Conservation (phyloP, 2,329 filamentous ascomycete species). For the Knoxdaviesia capensis region DNA sequence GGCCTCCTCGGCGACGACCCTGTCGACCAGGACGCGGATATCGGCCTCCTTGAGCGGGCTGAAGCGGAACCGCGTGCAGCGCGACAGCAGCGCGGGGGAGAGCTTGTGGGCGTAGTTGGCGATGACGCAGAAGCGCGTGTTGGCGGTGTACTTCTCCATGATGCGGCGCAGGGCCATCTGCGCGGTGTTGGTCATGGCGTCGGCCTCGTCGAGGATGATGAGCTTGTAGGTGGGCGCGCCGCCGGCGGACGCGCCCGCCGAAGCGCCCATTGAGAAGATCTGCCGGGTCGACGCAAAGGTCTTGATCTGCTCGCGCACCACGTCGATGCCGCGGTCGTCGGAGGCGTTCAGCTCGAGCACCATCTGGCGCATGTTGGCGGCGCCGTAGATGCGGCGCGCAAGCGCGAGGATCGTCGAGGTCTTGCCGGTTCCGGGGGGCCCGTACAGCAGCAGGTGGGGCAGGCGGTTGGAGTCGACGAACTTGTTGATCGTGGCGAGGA, state of each 20-base stretch:
- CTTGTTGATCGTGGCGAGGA: conserved; percentile 91
- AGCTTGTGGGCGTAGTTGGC: conserved; percentile 98
- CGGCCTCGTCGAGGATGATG: conserved; percentile 95
- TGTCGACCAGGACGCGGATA: conserved; percentile 69
- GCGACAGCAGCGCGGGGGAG: conserved; percentile 73
- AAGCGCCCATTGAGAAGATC: conserved; percentile 52
- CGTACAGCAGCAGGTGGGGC: conserved; percentile 90
- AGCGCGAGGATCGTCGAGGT: conserved; percentile 92
- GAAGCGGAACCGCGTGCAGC: conserved; percentile 90
- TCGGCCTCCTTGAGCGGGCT: conserved; percentile 79
- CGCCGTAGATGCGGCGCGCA: conserved; percentile 79
- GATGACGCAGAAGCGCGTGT: conserved; percentile 95
- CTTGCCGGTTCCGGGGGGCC: conserved; percentile 90
- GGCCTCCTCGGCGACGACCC: conserved; percentile 70
- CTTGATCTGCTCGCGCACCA: conserved; percentile 97
- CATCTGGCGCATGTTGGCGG: conserved; percentile 91
- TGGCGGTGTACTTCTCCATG: conserved; percentile 98
- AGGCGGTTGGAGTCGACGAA: conserved; percentile 89
- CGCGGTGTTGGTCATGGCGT: conserved; percentile 96
- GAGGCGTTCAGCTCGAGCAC: conserved; percentile 94
- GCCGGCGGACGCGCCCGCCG: conserved; percentile 21
- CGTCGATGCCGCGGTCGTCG: conserved; percentile 92
- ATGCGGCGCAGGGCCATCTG: conserved; percentile 94
- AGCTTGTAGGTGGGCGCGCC: conserved; percentile 62
- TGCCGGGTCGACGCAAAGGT: conserved; percentile 97